Evolutionary conservation across 23 red algal species (phyloP), one percentile per base, ranked within the genome.

Genomic region (Gracilariopsis chorda): DNA sequence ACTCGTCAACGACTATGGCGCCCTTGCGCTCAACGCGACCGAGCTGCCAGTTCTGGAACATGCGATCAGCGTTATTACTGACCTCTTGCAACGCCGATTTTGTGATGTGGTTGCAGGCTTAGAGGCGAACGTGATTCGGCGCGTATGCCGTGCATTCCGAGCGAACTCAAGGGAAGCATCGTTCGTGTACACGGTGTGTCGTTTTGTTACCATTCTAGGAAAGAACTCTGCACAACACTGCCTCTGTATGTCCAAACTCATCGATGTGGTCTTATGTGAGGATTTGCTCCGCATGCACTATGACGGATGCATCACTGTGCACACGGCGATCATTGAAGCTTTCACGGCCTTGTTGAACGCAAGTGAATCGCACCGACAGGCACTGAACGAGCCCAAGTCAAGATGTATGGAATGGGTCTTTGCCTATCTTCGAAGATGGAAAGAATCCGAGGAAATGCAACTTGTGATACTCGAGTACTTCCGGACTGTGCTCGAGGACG

Each of bases 381-480:
- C 67, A 0, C 40, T 73, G 40, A 20, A 45, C 4, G 67, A 73
- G 67, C 67, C 67, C 2, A 46, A n/a, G 37, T 9, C 67, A 24
- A 21, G 37, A 42, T 36, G 67, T 4, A 44, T 73, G n/a, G 67
- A 44, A 17, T 73, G 67, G 67, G 37, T 46, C 39, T 73, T 73
- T 46, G 67, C 67, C 25, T 73, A 73, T 24, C 28, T 73, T 20
- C 36, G 67, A 45, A 33, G 67, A 73, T 73, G 67, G 67, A 73
- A 46, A 7, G 28, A 45, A 11, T 73, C n/a, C 17, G 67, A 73
- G 29, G 32, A 73, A 46, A 73, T 73, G 67, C 67, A 73, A 47
- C 19, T 73, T 73, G 40, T 46, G 19, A 2, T 73, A n/a, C 67
- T 73, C 67, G 67, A 73, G 28, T 73, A 73, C 67, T 73, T 73